phyloP scores from a whole-genome alignment of 805 yeast species.

The Hanseniaspora guilliermondii region DNA sequence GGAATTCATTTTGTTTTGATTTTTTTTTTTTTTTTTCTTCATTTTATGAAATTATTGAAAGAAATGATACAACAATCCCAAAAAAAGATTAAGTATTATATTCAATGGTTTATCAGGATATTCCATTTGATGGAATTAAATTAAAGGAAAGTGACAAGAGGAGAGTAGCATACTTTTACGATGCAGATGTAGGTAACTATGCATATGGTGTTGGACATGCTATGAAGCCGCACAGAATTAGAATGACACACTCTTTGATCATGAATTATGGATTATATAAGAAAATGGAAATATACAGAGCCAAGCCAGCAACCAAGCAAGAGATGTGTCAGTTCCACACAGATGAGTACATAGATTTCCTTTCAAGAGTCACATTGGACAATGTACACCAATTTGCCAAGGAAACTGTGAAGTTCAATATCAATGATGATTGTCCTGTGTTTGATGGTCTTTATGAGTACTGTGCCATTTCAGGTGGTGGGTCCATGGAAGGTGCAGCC shows the following conservation, averaged over 20 bases:
- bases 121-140: slow-evolving; percentile 52
- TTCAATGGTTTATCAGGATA: slow-evolving; percentile 36
- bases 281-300: slow-evolving; percentile 93
- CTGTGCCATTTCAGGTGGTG: slow-evolving; percentile 81
- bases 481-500: slow-evolving; percentile 84
- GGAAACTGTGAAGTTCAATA: slow-evolving; percentile 78
- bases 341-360: slow-evolving; percentile 89
- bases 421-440: slow-evolving; percentile 89
- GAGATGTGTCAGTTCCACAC: slow-evolving; percentile 98
- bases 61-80: background rate
- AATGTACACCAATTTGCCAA: slow-evolving; percentile 75
- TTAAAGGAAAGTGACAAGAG: slow-evolving; percentile 40
- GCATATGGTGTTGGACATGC: slow-evolving; percentile 98
- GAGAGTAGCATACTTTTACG: slow-evolving; percentile 69
- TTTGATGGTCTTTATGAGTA: slow-evolving; percentile 92
- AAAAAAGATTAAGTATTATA: background rate
- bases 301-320: slow-evolving; percentile 94
- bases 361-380: slow-evolving; percentile 84
- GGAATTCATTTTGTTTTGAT: too few species aligned
- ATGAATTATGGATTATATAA: slow-evolving; percentile 95
- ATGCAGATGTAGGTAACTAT: slow-evolving; percentile 91
- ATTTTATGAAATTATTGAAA: background rate
- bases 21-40: background rate
- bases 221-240: slow-evolving; percentile 96
- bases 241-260: slow-evolving; percentile 94